phyloP scores from a whole-genome alignment of 2,329 filamentous ascomycete species.

The Colletotrichum tropicicola region DNA sequence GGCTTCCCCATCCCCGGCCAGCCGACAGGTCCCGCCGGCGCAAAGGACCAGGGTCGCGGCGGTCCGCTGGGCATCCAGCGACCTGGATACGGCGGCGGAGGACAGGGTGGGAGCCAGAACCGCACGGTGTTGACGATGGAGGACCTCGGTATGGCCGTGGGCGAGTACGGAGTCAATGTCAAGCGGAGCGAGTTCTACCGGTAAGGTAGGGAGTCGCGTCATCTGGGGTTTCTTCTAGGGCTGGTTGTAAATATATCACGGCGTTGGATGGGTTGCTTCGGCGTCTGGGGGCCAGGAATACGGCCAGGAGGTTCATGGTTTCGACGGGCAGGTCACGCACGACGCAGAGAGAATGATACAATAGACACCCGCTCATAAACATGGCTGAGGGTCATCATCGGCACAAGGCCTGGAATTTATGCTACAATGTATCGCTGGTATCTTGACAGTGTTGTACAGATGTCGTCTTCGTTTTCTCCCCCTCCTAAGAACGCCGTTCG shows the following conservation, averaged over 20 bases:
- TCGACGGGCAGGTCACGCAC: background rate
- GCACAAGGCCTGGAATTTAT: constrained; percentile 14
- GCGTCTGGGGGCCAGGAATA: constrained; percentile 22
- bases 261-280: constrained; percentile 22
- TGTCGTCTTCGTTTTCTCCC: constrained; percentile 6
- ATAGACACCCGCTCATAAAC: background rate
- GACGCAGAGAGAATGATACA: background rate
- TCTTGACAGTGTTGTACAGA: constrained; percentile 28
- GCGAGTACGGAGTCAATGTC: constrained; percentile 97
- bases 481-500: background rate
- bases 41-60: constrained; percentile 66
- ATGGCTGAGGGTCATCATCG: constrained; percentile 8
- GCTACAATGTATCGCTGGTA: constrained; percentile 26
- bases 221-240: background rate
- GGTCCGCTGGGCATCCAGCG: constrained; percentile 78
- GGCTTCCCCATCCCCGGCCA: constrained; percentile 74
- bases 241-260: constrained; percentile 19
- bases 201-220: constrained; percentile 47
- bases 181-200: constrained; percentile 98
- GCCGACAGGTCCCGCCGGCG: constrained; percentile 60
- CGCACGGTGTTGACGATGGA: constrained; percentile 98
- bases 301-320: background rate
- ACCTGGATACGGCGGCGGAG: constrained; percentile 85
- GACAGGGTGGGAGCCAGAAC: constrained; percentile 87
- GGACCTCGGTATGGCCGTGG: constrained; percentile 96